phyloP scores from a whole-genome alignment of 2,329 filamentous ascomycete genomes.

The Cytospora chrysosperma region DNA sequence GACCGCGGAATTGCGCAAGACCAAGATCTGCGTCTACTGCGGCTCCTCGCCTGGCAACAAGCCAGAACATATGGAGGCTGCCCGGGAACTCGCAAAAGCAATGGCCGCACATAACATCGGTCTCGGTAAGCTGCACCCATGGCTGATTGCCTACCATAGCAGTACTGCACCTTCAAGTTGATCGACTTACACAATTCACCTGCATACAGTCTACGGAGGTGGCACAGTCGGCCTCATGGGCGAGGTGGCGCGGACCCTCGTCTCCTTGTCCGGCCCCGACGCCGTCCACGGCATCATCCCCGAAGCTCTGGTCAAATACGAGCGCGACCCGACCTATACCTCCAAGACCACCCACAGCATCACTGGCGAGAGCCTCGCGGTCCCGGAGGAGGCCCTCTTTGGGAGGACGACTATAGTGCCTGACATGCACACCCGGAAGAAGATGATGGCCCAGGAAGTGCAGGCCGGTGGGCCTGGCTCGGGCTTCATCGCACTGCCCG shows the following conservation, averaged over 20 bases:
- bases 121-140: conserved; percentile 53
- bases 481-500: conserved; percentile 85
- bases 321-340: conserved; percentile 62
- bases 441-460: conserved; percentile 88
- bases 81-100: conserved; percentile 68
- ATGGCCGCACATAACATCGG: conserved; percentile 77
- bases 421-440: conserved; percentile 96
- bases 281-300: conserved; percentile 94
- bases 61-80: conserved; percentile 74
- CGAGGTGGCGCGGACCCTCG: conserved; percentile 82
- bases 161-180: background rate
- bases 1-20: conserved; percentile 38
- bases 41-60: conserved; percentile 74
- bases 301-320: conserved; percentile 74
- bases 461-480: conserved; percentile 76
- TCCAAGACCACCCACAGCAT: conserved; percentile 41
- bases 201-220: conserved; percentile 77
- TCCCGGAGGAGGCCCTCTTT: conserved; percentile 66
- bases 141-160: conserved; percentile 9
- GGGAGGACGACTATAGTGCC: conserved; percentile 84
- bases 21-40: conserved; percentile 93
- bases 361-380: conserved; percentile 44
- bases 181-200: conserved; percentile 1
- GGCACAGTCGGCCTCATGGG: conserved; percentile 96
- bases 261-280: conserved; percentile 74